Conservation (phyloP, 352 stramenopile species). For the Globisporangium recalcitrans region DNA sequence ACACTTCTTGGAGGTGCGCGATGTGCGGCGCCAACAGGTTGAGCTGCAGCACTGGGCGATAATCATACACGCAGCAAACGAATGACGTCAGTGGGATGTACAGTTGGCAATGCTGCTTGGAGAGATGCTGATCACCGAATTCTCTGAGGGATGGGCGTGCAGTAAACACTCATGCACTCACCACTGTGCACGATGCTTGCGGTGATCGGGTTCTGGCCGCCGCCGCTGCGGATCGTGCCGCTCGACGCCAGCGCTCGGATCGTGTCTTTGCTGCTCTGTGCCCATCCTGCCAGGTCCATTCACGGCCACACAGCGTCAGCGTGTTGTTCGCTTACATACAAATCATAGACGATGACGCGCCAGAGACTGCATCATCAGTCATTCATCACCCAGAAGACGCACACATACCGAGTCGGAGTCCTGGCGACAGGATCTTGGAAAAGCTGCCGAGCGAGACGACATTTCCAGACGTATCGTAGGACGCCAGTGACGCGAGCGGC, state of each 20-base stretch:
- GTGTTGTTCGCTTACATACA: neutral
- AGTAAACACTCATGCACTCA: conserved; percentile 22
- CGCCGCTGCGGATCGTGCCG: conserved; percentile 84
- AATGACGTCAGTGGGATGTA: conserved; percentile 28
- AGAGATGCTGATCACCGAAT: neutral
- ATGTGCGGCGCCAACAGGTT: conserved; percentile 46
- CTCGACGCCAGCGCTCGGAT: conserved; percentile 54
- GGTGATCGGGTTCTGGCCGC: conserved; percentile 89
- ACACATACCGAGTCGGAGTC: conserved; percentile 81
- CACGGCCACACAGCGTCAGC: no score
- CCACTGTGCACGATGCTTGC: conserved; percentile 74
- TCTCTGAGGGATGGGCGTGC: conserved; percentile 8
- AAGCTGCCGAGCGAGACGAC: conserved; percentile 90
- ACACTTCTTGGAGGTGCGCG: conserved; percentile 32
- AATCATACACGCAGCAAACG: no score
- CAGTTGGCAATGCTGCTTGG: neutral
- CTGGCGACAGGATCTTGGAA: conserved; percentile 93
- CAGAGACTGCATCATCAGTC: neutral
- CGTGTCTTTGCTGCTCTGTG: conserved; percentile 47
- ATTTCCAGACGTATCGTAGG: conserved; percentile 52
- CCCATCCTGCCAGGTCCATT: conserved; percentile 36
- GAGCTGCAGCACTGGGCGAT: conserved; percentile 70
- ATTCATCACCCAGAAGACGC: neutral
- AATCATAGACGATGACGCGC: neutral
- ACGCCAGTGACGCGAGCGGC: conserved; percentile 50